Evolutionary conservation across 306 rosid species (phyloP), one percentile per base, ranked within the genome.

Genomic region (Amphicarpaea edgeworthii): DNA sequence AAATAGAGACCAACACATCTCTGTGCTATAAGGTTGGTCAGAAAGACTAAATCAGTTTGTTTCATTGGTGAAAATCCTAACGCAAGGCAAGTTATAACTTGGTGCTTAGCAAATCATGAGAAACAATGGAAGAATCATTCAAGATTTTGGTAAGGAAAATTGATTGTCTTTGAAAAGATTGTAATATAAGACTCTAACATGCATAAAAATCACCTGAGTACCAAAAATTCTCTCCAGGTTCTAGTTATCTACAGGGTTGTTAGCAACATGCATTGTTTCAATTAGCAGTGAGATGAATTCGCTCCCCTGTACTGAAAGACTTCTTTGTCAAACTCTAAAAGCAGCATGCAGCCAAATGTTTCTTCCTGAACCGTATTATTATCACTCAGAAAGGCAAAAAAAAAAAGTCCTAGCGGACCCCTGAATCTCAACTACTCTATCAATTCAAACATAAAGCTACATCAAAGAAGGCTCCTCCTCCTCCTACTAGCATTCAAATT

Each of bases 361-460:
- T 50, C 43, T 49, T 72, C 51, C 64, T n/a, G 11, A 75, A 24
- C 43, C 21, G 28, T 46, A 50, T 30, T 10, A 69, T 34, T 38
- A 53, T 42, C 38, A 64, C 6, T 30, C 61, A 63, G 76, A 83
- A 63, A 69, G 65, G 55, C 4, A 0, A 7, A 17, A 51, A 24
- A 57, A 51, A 5, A 37, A 63, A 47, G 23, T 19, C 71, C 70
- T 26, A 9, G 41, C 43, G 47, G 66, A 54, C 75, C 57, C 59
- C 20, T n/a, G 47, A 68, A 53, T 41, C 20, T 21, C n/a, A 23
- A 21, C n/a, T 12, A 53, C 28, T 20, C 26, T 3, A 68, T 17
- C 45, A 55, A 53, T 76, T 62, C 68, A 66, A 16, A 24, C 42
- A 26, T 8, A 67, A 74, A 69, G 51, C 21, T 34, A 73, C 62